Base-by-base conservation (phyloP, 176 grass and related monocot species). In the Lolium rigidum region DNA sequence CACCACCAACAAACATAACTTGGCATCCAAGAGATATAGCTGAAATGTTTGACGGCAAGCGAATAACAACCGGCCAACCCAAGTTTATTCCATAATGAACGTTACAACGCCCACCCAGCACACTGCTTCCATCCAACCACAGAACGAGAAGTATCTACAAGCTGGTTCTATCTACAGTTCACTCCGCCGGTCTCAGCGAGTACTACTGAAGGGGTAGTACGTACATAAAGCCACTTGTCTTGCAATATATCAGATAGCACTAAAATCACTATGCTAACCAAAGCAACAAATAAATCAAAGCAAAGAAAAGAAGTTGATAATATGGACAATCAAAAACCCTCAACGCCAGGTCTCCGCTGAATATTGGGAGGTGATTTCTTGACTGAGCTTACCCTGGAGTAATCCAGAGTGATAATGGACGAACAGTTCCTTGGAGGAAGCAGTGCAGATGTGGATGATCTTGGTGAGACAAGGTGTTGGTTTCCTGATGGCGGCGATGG, bases 301-400 rank as follows among this genome's bases (percentile, higher is more conserved):
- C 38, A 61, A 90, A 88, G 22, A 83, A 80, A 65, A 81, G 14
- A 82, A 76, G 51, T 58, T 39, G 43, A 64, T 16, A 20, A 83
- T 94, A 99, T 94, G 85, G 78, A 91, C 97, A 94, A 68, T 94
- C 90, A 99, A 90, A 99, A 99, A 48, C 94, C 94, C 88, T 95
- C 91, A 1, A 95, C 91, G 2, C 94, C 85, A 62, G 87, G 80
- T 75, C 94, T 89, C 39, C 51, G 88, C 37, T 88, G 44, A 17
- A 90, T 83, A 52, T 76, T 80, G 24, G 90, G 54, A 3, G 83
- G 78, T 3, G 20, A 52, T 81, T 90, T 98, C 80, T 87, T 98
- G 10, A 72, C 74, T 70, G 80, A 87, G 85, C 70, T 84, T 71
- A 92, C 84, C 84, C 88, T 87, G 9, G 84, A 80, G 48, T 95